Percentiles rank a stretch among this genome's conserved stretches.
Evolutionary conservation across 495 filamentous ascomycete genomes (phyloP).

Genomic region (Aspergillus campestris): DNA sequence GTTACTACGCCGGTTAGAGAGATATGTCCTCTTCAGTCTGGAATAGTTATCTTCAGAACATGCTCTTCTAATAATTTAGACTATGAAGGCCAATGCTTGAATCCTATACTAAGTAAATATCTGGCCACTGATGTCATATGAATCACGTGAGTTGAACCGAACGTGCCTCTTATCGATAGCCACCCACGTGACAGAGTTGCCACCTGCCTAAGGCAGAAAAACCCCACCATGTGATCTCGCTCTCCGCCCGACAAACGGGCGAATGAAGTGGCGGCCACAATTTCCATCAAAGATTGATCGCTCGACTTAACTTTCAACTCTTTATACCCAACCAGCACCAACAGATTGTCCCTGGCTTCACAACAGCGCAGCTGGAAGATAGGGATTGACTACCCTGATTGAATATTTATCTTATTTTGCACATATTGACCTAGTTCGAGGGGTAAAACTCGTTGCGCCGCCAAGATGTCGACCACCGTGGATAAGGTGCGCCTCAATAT

Average conservation of each 20-base stretch:
- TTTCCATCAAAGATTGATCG: constrained; percentile 16
- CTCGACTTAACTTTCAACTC: constrained; percentile 4
- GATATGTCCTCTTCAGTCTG: no score
- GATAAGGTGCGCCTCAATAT: constrained; percentile 60
- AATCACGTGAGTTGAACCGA: no score
- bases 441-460: constrained; percentile 19
- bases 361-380: constrained; percentile 3
- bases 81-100: no score
- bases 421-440: constrained; percentile 11
- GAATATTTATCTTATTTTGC: constrained; percentile 3
- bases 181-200: background rate
- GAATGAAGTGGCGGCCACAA: constrained; percentile 22
- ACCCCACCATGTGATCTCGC: constrained; percentile 14
- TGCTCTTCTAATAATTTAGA: no score
- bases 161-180: no score
- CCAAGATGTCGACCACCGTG: constrained; percentile 88
- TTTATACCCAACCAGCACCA: constrained; percentile 1
- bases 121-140: no score
- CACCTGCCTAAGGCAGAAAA: constrained; percentile 17
- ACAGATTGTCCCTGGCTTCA: constrained; percentile 2
- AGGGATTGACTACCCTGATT: background rate
- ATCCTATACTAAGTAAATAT: no score
- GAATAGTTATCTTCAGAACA: no score
- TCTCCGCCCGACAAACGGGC: constrained; percentile 11
- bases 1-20: no score